phyloP scores from a whole-genome alignment of 805 yeast genomes.

The Ogataea saltuana region DNA sequence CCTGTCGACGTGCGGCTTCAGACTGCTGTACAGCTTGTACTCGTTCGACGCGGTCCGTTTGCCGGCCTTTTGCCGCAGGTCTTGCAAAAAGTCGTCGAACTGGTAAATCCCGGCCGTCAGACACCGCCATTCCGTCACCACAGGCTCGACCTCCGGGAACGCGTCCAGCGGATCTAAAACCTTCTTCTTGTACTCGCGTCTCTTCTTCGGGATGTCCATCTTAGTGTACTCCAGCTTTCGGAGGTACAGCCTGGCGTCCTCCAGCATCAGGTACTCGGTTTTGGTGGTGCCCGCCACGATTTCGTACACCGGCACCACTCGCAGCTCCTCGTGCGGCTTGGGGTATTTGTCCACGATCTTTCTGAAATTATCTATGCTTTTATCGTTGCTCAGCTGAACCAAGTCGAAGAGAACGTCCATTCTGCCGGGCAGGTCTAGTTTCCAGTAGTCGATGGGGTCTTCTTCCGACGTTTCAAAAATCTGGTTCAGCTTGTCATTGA shows the following conservation, averaged over 20 bases:
- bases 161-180: constrained; percentile 23
- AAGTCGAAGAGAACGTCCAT: constrained; percentile 49
- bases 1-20: constrained; percentile 36
- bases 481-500: constrained; percentile 24
- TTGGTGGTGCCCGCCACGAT: constrained; percentile 13
- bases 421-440: constrained; percentile 45
- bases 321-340: constrained; percentile 29
- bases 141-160: constrained; percentile 37
- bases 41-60: constrained; percentile 28
- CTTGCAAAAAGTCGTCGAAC: constrained; percentile 38
- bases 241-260: constrained; percentile 54
- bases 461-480: constrained; percentile 7
- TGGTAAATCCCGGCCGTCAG: constrained; percentile 47
- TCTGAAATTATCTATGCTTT: constrained; percentile 48
- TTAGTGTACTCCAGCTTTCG: constrained; percentile 34
- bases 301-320: constrained; percentile 26
- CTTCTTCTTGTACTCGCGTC: constrained; percentile 30
- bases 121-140: constrained; percentile 38
- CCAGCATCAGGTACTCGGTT: constrained; percentile 42
- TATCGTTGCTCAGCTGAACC: constrained; percentile 39
- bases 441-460: constrained; percentile 19
- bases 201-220: constrained; percentile 38
- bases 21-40: constrained; percentile 31
- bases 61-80: constrained; percentile 35
- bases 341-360: constrained; percentile 45